Percentiles rank a stretch among this genome's conserved stretches.
Conservation (phyloP, 495 filamentous ascomycete genomes). For the Massariosphaeria phaeospora region DNA sequence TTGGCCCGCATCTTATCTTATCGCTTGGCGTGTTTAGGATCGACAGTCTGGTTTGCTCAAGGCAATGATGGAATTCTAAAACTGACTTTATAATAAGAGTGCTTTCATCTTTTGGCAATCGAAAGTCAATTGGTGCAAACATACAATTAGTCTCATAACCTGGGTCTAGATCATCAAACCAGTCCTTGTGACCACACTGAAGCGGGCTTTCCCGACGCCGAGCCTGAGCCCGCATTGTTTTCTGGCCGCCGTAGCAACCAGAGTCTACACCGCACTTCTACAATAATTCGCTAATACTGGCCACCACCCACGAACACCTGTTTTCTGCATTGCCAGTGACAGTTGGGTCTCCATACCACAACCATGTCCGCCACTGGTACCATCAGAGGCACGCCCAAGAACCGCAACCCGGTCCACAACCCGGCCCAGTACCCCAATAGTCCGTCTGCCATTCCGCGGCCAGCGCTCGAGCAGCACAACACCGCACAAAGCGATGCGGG, state of each 20-base stretch:
- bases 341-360: neutral
- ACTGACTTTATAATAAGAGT: neutral
- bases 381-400: conserved; percentile 58
- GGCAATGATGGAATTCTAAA: neutral
- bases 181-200: conserved; percentile 10
- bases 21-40: conserved; percentile 19
- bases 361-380: conserved; percentile 59
- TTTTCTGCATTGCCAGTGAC: conserved; percentile 14
- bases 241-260: conserved; percentile 20
- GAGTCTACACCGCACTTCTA: conserved; percentile 7
- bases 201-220: conserved; percentile 13
- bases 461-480: conserved; percentile 63
- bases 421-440: conserved; percentile 65
- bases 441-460: conserved; percentile 79
- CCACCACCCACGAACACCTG: conserved; percentile 10
- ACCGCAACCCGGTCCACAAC: conserved; percentile 62
- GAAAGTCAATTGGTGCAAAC: too few species aligned
- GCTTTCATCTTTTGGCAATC: neutral
- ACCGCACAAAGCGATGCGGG: conserved; percentile 60
- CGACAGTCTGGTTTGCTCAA: neutral
- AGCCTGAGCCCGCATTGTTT: conserved; percentile 20
- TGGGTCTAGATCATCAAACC: too few species aligned
- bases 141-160: too few species aligned
- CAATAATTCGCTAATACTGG: conserved; percentile 16
- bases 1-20: conserved; percentile 24